Percentiles rank a stretch among this genome's conserved stretches.
These are phyloP conservation scores for Yamadazyma atmosphaerica DNA, from an alignment of 1,139 yeast genomes.

Conservation along the genomic window DNA sequence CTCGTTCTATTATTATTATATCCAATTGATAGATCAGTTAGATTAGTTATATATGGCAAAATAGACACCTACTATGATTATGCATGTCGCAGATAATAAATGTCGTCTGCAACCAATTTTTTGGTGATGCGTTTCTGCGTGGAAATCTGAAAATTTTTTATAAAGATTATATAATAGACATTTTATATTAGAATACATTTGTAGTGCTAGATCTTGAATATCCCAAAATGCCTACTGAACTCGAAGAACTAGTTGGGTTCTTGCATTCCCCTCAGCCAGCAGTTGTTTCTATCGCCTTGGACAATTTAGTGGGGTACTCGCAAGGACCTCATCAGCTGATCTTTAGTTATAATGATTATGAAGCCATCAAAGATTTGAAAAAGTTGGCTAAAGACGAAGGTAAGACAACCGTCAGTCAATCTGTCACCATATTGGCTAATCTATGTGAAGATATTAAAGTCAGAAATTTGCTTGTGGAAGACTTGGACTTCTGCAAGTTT, in stretches of 20 bases:
- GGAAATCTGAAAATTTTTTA: constrained; percentile 4
- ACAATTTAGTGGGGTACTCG: constrained; percentile 80
- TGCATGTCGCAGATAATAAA: not conserved
- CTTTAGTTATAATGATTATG: constrained; percentile 69
- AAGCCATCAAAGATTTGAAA: constrained; percentile 76
- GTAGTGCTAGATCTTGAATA: not conserved
- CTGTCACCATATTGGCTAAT: constrained; percentile 80
- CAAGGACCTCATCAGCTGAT: constrained; percentile 64
- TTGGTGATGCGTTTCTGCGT: constrained; percentile 3
- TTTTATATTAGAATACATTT: too few species aligned
- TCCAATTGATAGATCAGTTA: constrained; percentile 31
- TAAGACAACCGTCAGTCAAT: constrained; percentile 58
- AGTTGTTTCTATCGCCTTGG: constrained; percentile 82
- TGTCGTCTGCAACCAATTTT: constrained; percentile 1
- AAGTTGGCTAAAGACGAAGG: constrained; percentile 52
- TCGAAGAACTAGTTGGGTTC: constrained; percentile 75
- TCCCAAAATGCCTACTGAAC: constrained; percentile 53
- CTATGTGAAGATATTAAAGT: constrained; percentile 71
- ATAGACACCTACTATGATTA: not conserved
- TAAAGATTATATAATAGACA: too few species aligned
- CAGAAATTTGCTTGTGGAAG: constrained; percentile 65
- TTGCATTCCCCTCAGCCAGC: constrained; percentile 83
- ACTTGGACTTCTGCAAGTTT: constrained; percentile 56
- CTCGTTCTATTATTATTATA: constrained; percentile 38
- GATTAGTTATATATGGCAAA: constrained; percentile 1